A percentile compares a stretch with the other conserved stretches of the same genome.
phyloP scores from a whole-genome alignment of 345 rosid species.

The Heritiera fomes region DNA sequence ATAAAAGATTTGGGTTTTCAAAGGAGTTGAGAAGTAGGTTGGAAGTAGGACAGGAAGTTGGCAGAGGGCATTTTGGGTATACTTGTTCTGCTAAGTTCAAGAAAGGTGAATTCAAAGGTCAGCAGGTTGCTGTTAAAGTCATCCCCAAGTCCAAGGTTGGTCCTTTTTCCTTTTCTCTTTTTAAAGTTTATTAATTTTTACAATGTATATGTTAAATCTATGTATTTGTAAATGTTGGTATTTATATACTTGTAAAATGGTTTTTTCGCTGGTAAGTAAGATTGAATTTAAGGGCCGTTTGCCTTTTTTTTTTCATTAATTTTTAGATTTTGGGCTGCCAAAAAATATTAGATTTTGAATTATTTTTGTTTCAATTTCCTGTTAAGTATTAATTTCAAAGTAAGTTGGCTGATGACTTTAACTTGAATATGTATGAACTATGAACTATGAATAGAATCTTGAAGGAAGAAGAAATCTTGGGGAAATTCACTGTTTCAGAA shows the following conservation, averaged over 20 bases:
- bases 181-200: background rate
- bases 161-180: background rate
- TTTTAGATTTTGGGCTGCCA: too few relatives aligned
- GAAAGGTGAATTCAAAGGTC: constrained; percentile 86
- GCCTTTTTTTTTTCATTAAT: background rate
- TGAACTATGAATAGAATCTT: background rate
- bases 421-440: constrained; percentile 5
- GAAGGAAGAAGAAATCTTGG: constrained; percentile 5
- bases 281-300: background rate
- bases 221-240: background rate
- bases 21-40: constrained; percentile 61
- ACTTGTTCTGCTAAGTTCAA: constrained; percentile 91
- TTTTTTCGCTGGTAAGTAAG: background rate
- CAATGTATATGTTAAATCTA: background rate
- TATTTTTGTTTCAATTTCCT: constrained; percentile 3
- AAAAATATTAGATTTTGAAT: too few relatives aligned
- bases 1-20: constrained; percentile 90
- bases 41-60: constrained; percentile 86
- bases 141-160: constrained; percentile 89
- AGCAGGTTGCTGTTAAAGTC: constrained; percentile 90
- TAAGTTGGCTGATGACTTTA: constrained; percentile 10
- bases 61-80: constrained; percentile 97
- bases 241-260: background rate
- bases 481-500: constrained; percentile 5
- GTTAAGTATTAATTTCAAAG: constrained; percentile 2